Percentiles rank a stretch among this genome's conserved stretches.
phyloP scores from a whole-genome alignment of 805 yeast species.

The Barnettozyma californica region DNA sequence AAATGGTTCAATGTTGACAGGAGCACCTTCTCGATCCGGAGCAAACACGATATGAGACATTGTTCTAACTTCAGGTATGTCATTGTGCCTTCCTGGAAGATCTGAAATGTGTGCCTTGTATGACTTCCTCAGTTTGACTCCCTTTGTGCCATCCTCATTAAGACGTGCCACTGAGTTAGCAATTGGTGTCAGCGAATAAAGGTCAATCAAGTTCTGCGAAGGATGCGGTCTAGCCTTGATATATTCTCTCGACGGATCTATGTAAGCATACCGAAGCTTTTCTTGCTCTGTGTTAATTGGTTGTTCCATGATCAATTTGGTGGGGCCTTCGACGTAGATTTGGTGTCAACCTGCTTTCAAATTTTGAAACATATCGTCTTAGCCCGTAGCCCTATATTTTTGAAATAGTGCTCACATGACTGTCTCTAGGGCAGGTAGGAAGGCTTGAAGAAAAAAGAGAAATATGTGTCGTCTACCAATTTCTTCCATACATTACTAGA shows the following conservation, averaged over 20 bases:
- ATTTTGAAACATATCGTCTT: background rate
- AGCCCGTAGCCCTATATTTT: background rate
- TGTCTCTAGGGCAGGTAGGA: background rate
- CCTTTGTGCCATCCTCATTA: slow-evolving; percentile 84
- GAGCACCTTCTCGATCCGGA: slow-evolving; percentile 28
- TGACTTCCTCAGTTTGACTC: slow-evolving; percentile 88
- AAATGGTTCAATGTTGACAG: slow-evolving; percentile 43
- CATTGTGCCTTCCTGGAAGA: slow-evolving; percentile 67
- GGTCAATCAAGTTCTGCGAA: slow-evolving; percentile 57
- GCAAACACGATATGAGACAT: slow-evolving; percentile 34
- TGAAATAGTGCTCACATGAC: background rate
- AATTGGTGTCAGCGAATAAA: slow-evolving; percentile 62
- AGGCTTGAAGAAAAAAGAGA: no score
- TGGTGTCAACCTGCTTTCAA: background rate
- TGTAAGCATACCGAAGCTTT: slow-evolving; percentile 32
- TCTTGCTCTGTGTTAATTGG: slow-evolving; percentile 11
- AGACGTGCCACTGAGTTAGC: slow-evolving; percentile 81
- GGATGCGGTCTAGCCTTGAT: slow-evolving; percentile 60
- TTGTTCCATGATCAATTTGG: background rate
- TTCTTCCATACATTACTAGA: background rate
- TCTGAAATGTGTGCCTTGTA: slow-evolving; percentile 90
- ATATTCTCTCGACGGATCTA: slow-evolving; percentile 29
- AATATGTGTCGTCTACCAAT: background rate
- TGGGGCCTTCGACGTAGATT: background rate
- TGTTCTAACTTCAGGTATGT: slow-evolving; percentile 46